Percentiles rank a stretch among this genome's conserved stretches.
These are phyloP conservation scores for Aspergillus awamori DNA, from an alignment of 2,329 filamentous ascomycete species.

Conservation along the genomic window DNA sequence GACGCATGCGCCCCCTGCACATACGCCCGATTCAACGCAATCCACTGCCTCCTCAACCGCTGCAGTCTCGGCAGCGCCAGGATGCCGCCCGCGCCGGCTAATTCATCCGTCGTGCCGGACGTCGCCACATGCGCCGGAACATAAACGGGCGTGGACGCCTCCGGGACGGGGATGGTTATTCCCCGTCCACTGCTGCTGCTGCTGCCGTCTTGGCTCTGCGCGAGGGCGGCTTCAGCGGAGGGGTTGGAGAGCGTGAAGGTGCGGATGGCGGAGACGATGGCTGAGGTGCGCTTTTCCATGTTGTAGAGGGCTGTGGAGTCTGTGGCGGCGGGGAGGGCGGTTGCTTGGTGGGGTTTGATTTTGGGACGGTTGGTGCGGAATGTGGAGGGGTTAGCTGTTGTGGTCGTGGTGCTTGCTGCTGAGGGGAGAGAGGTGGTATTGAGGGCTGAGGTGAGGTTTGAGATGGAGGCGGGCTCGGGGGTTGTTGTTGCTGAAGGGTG, in stretches of 20 bases:
- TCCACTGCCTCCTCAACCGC: conserved; percentile 50
- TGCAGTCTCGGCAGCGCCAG: conserved; percentile 48
- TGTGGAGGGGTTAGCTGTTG: conserved; percentile 10
- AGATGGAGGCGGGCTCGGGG: conserved; percentile 19
- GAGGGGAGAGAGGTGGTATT: conserved; percentile 27
- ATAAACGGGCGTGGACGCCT: conserved; percentile 35
- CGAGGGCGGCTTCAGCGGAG: conserved; percentile 41
- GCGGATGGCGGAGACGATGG: conserved; percentile 46
- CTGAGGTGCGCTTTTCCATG: conserved; percentile 47
- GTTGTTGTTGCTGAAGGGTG: conserved; percentile 26
- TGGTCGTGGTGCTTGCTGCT: conserved; percentile 31
- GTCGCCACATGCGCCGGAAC: conserved; percentile 43
- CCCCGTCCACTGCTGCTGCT: conserved; percentile 17
- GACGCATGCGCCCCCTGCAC: conserved; percentile 41
- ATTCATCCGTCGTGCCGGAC: conserved; percentile 44
- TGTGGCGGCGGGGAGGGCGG: conserved; percentile 43
- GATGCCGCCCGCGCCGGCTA: conserved; percentile 45
- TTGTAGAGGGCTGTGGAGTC: conserved; percentile 46
- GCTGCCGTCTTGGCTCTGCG: conserved; percentile 26
- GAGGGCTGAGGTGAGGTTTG: conserved; percentile 20
- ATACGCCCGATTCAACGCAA: conserved; percentile 48
- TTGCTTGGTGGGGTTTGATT: conserved; percentile 49
- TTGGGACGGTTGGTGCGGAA: conserved; percentile 25
- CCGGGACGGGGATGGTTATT: conserved; percentile 41
- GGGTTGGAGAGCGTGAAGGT: conserved; percentile 43